Base-by-base conservation (phyloP, 177 flowering plant species). In the Telopea speciosissima region DNA sequence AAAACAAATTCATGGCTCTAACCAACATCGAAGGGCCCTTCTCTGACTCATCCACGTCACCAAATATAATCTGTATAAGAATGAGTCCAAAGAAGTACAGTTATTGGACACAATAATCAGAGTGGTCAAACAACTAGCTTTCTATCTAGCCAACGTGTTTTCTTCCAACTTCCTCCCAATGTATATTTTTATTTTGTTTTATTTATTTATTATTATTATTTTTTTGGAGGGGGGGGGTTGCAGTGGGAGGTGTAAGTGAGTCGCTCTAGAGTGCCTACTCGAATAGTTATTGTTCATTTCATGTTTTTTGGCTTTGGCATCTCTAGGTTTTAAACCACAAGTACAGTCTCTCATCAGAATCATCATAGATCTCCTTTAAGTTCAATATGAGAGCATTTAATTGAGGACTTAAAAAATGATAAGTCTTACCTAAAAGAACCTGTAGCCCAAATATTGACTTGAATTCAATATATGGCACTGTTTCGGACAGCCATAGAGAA, bases 1-100 rank as follows among this genome's bases (percentile, higher is more conserved):
- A 85, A 79, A 95, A 88, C 69, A 94, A 72, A 67, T 89, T 79
- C 5, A 86, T 85, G 19, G 92, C 97, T 84, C 77, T 77, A 73
- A 65, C 81, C 22, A 94, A 81, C 74, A 94, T 75, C 4, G 95
- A 87, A 36, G 90, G 86, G 21, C 81, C 86, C 59, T 86, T 61
- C 61, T 86, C 90, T 17, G 86, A 62, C 52, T 85, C 92, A 54
- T 85, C 87, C 60, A 75, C 95, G 40, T 83, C 76, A 36, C 90
- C 93, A 77, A 83, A 92, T 74, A 94, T 85, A 44, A 88, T 80
- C 99, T 92, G 89, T 81, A 80, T 26, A 60, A 24, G 58, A 65
- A 16, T 44, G 68, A 65, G 21, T 58, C 61, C n/a, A 58, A 7
- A n/a, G 23, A 19, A n/a, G 8, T 23, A 16, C 3, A 12, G 8